Conservation (phyloP, 495 filamentous ascomycete genomes). For the Tuber indicum region DNA sequence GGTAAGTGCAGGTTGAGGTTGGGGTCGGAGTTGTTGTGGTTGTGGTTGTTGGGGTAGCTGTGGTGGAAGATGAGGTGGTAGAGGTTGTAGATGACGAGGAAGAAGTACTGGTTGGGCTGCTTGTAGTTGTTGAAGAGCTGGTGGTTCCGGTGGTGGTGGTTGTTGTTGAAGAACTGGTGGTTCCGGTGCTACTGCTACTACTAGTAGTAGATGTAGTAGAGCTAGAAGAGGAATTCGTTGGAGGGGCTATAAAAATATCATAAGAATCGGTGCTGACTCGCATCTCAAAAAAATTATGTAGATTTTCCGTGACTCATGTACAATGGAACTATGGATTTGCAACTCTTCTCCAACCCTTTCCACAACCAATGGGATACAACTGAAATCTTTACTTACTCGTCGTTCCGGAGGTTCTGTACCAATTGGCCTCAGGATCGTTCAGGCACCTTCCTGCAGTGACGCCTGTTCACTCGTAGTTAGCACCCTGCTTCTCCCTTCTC, state of each 20-base stretch:
- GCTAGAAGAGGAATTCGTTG: conserved; percentile 6
- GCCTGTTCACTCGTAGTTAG: conserved; percentile 19
- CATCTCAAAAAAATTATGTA: background rate
- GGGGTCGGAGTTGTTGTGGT: conserved; percentile 9
- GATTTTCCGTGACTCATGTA: background rate
- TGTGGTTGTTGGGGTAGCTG: background rate
- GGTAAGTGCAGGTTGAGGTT: conserved; percentile 11
- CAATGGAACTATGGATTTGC: background rate
- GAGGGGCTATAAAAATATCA: background rate
- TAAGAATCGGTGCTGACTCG: background rate
- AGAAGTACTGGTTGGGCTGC: background rate
- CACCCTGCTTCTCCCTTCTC: background rate
- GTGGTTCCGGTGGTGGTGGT: background rate
- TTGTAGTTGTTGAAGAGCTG: background rate
- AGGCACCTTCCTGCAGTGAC: conserved; percentile 47
- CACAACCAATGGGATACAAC: background rate
- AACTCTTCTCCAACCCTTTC: background rate
- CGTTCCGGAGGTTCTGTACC: conserved; percentile 43
- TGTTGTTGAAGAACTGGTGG: background rate
- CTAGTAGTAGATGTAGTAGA: conserved; percentile 19
- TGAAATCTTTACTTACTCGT: background rate
- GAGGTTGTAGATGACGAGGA: conserved; percentile 1
- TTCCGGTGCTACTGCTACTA: conserved; percentile 8
- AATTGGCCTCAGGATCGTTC: conserved; percentile 43
- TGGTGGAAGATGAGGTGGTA: conserved; percentile 5